Base-by-base conservation (phyloP, 805 yeast genomes). In the Zygosaccharomyces kombuchaensis region DNA sequence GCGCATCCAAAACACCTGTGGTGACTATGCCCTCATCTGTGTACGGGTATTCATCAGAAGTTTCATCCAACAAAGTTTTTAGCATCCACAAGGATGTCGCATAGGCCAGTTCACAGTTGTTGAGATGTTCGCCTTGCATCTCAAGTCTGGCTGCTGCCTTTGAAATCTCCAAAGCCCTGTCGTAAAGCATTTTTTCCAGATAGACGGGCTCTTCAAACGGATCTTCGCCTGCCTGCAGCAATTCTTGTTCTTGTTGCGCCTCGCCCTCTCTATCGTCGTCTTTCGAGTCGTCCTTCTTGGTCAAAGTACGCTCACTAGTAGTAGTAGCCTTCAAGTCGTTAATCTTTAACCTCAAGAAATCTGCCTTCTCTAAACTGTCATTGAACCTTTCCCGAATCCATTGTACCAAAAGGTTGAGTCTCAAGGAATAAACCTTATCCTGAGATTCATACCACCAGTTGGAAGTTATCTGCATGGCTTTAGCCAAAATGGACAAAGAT, bases 81-180 rank as follows among this genome's bases (percentile, higher is more conserved):
- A 91, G 71, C 96, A 91, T 88, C 97, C 97, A 91, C 43, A 91
- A 78, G 0, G 96, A 82, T 0, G 96, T 87, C 3, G 95, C 87
- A 63, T 91, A 91, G 7, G 91, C 85, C 47, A 86, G 67, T 65
- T 90, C 96, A 66, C 97, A 90, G 58, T 84, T 89, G 29, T 59
- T 58, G 17, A 60, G 45, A 43, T 55, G 52, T 45, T 80, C 84
- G 36, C 86, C 86, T 34, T 76, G 78, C 56, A 89, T 72, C 67
- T 91, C 99, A 61, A 84, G 81, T 45, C 85, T 83, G 0, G 98
- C 98, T 1, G 98, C 96, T 40, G 80, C 81, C 56, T 95, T 78
- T 2, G 96, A 86, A 72, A 90, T 87, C 59, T 91, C 98, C 58
- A 91, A 74, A 2, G 98, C 97, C 40, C 98, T 74, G 57, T 93